phyloP scores from a whole-genome alignment of 371 early-diverging fungal species.

The Syncephalis plumigaleata region DNA sequence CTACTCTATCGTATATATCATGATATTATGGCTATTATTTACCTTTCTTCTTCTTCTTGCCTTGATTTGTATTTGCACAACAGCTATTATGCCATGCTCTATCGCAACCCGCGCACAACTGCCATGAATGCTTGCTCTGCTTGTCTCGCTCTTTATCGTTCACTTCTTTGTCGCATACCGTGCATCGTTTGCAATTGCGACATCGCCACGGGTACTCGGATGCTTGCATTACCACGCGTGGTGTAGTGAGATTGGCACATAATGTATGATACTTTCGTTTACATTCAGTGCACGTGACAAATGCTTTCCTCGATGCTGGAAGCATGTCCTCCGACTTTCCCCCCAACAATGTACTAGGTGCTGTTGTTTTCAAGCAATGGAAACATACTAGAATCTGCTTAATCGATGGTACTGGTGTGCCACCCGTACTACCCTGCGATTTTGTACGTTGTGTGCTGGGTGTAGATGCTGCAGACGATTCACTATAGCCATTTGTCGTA shows the following conservation, averaged over 20 bases:
- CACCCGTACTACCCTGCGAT: too few species aligned
- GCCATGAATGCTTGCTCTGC: conserved; percentile 14
- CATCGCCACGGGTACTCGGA: conserved; percentile 67
- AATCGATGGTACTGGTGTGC: too few species aligned
- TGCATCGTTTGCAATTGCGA: conserved; percentile 63
- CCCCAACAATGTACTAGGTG: too few species aligned
- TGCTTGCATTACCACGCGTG: conserved; percentile 33
- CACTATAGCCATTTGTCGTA: too few species aligned
- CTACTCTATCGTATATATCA: too few species aligned
- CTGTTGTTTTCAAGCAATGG: too few species aligned
- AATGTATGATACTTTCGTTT: conserved; percentile 44
- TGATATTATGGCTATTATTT: too few species aligned
- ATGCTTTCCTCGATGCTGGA: too few species aligned
- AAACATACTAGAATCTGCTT: too few species aligned
- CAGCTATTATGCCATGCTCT: conserved; percentile 67
- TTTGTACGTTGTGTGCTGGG: too few species aligned
- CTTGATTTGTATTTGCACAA: conserved; percentile 17
- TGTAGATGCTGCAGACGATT: too few species aligned
- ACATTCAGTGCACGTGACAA: conserved; percentile 35
- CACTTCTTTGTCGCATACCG: conserved; percentile 36
- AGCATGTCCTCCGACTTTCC: too few species aligned
- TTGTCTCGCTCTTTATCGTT: conserved; percentile 25
- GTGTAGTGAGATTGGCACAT: conserved; percentile 52
- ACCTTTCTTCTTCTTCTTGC: conserved; percentile 33
- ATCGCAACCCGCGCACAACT: conserved; percentile 75